These are phyloP conservation scores for Blastocystis sp. DNA, from an alignment of 352 stramenopile species.

Conservation along the genomic window DNA sequence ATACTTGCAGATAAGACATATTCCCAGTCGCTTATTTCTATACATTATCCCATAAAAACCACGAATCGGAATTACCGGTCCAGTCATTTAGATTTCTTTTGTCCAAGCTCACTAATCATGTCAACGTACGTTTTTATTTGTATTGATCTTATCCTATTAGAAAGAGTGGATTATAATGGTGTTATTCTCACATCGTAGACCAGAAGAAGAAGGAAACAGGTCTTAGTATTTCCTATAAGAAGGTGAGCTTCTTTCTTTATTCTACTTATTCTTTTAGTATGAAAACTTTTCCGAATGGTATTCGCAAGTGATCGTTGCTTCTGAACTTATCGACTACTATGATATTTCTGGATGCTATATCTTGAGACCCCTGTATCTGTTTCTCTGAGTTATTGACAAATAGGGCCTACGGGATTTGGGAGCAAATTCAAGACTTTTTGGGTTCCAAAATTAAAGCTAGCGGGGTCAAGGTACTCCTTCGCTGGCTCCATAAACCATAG, in stretches of 20 bases:
- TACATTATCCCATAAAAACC: too few relatives aligned
- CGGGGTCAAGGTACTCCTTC: slow-evolving; percentile 63
- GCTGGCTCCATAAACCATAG: slow-evolving; percentile 65
- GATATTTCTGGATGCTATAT: slow-evolving; percentile 99
- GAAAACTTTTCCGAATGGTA: slow-evolving; percentile 69
- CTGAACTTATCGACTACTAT: slow-evolving; percentile 99
- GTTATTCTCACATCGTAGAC: background rate
- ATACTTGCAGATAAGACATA: too few relatives aligned
- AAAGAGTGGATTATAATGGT: slow-evolving; percentile 38
- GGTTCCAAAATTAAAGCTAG: slow-evolving; percentile 83
- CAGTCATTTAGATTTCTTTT: too few relatives aligned
- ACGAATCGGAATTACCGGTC: too few relatives aligned
- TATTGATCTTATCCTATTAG: background rate
- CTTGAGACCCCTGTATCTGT: slow-evolving; percentile 80
- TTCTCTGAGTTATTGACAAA: background rate
- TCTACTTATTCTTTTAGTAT: slow-evolving; percentile 42
- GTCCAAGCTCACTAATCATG: background rate
- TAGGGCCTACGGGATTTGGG: slow-evolving; percentile 97
- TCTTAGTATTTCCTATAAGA: slow-evolving; percentile 58
- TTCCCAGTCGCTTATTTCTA: too few relatives aligned
- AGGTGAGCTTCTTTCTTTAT: background rate
- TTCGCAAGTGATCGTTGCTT: slow-evolving; percentile 85
- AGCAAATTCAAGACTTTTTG: slow-evolving; percentile 92
- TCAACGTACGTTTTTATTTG: background rate
- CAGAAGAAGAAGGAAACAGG: slow-evolving; percentile 62